phyloP scores from a whole-genome alignment of 1,284 basidiomycete genomes.

The Peniophora sp. region DNA sequence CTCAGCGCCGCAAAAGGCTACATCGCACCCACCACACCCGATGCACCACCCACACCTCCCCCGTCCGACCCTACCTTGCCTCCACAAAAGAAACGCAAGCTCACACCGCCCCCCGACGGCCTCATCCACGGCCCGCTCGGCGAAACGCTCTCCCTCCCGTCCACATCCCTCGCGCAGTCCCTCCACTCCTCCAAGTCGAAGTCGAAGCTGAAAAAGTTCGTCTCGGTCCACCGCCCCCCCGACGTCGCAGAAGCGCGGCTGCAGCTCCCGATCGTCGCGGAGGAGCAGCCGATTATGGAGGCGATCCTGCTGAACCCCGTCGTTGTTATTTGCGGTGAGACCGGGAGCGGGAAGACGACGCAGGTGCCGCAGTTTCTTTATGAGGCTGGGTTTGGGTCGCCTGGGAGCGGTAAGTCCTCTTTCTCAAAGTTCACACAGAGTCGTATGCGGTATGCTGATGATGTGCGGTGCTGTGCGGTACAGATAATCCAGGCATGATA shows the following conservation, averaged over 20 bases:
- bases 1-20: constrained; percentile 54
- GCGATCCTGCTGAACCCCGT: constrained; percentile 81
- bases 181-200: constrained; percentile 24
- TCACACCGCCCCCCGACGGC: constrained; percentile 16
- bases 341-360: constrained; percentile 97
- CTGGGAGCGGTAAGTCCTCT: constrained; percentile 58
- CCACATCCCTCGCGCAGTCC: constrained; percentile 50
- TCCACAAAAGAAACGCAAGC: constrained; percentile 33
- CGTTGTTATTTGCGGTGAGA: constrained; percentile 74
- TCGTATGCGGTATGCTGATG: constrained; percentile 5
- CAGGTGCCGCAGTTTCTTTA: constrained; percentile 92
- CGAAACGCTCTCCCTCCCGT: constrained; percentile 53
- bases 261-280: constrained; percentile 83
- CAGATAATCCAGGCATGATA: constrained; percentile 97
- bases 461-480: background rate
- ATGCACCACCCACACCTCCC: constrained; percentile 1
- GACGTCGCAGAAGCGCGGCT: constrained; percentile 77
- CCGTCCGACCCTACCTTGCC: constrained; percentile 7
- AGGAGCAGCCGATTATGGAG: constrained; percentile 94
- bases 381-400: constrained; percentile 91
- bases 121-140: constrained; percentile 65
- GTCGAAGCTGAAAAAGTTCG: constrained; percentile 27
- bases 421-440: background rate
- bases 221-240: constrained; percentile 61
- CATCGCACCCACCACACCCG: constrained; percentile 21